Conservation (phyloP, 2,329 filamentous ascomycete genomes). For the Botrytis galanthina region DNA sequence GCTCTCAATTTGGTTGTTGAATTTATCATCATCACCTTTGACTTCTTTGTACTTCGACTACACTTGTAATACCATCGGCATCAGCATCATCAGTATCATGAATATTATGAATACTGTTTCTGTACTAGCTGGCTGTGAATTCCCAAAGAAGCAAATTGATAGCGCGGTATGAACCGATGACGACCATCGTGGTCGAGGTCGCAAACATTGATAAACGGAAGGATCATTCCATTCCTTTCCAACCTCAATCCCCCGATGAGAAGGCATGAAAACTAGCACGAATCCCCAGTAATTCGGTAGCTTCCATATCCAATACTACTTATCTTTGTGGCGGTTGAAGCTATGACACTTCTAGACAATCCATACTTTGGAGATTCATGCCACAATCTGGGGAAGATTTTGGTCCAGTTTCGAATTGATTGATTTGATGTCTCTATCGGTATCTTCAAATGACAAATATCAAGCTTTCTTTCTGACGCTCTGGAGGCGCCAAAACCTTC, state of each 20-base stretch:
- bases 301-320: not conserved
- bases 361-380: not conserved
- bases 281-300: not conserved
- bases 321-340: not conserved
- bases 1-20: not conserved
- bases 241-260: not conserved
- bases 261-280: not conserved
- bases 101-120: not conserved
- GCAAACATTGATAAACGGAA: not conserved
- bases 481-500: not conserved
- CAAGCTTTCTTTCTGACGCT: not conserved
- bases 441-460: not conserved
- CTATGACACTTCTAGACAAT: not conserved
- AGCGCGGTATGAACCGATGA: not conserved
- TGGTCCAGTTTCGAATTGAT: not conserved
- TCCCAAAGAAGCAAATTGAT: not conserved
- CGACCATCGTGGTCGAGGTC: not conserved
- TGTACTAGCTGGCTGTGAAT: not conserved
- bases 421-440: not conserved
- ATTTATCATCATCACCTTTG: not conserved
- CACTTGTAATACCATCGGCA: not conserved
- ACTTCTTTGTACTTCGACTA: not conserved
- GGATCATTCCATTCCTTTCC: not conserved
- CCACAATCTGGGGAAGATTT: not conserved
- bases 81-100: not conserved